Percentiles rank a stretch among this genome's conserved stretches.
These are phyloP conservation scores for Syzygium grande DNA, from an alignment of 345 rosid species.

Conservation along the genomic window DNA sequence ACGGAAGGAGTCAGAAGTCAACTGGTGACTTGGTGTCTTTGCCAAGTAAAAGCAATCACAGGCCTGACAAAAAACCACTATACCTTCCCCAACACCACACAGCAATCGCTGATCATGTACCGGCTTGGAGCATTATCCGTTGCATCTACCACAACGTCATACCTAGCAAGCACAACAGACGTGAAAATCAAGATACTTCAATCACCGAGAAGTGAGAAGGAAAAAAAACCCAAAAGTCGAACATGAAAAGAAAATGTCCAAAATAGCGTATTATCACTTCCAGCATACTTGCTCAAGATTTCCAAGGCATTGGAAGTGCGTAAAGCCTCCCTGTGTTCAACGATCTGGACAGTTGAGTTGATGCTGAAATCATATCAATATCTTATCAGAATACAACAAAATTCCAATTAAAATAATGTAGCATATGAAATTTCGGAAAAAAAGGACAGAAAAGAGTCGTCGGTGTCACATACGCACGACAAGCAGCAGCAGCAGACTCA, in stretches of 20 bases:
- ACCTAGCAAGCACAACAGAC: constrained; percentile 39
- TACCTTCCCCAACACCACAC: constrained; percentile 91
- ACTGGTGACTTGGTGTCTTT: neutral
- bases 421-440: neutral
- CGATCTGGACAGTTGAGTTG: constrained; percentile 64
- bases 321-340: constrained; percentile 72
- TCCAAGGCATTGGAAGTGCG: constrained; percentile 86
- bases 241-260: neutral
- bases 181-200: constrained; percentile 15
- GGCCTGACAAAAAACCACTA: neutral
- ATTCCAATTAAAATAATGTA: neutral
- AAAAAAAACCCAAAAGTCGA: neutral
- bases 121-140: constrained; percentile 97
- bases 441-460: neutral
- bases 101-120: constrained; percentile 96
- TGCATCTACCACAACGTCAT: constrained; percentile 81
- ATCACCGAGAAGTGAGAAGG: neutral
- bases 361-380: constrained; percentile 35
- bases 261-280: neutral
- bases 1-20: neutral
- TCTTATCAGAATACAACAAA: neutral
- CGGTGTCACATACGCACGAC: constrained; percentile 54
- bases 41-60: neutral
- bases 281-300: constrained; percentile 86
- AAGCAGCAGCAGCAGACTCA: constrained; percentile 85